phyloP scores from a whole-genome alignment of 257 asterid genomes.

The Coffea canephora region DNA sequence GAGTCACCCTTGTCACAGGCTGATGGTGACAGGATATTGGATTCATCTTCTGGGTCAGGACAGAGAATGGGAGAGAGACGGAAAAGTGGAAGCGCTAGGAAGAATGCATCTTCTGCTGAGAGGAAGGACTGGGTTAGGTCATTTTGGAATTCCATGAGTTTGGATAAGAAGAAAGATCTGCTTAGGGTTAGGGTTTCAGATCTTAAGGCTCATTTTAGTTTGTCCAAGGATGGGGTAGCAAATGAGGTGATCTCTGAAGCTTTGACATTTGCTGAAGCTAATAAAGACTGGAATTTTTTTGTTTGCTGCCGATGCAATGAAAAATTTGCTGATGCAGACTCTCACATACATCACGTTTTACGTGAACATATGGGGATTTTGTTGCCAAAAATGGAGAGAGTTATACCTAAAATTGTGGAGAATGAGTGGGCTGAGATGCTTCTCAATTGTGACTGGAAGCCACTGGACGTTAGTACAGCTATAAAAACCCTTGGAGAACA shows the following conservation, averaged over 20 bases:
- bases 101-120: conserved; percentile 55
- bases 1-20: conserved; percentile 36
- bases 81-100: conserved; percentile 54
- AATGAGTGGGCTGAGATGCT: conserved; percentile 89
- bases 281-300: conserved; percentile 65
- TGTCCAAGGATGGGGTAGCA: conserved; percentile 42
- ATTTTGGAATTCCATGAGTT: conserved; percentile 58
- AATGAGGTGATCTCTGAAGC: conserved; percentile 62
- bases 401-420: conserved; percentile 72
- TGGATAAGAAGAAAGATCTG: conserved; percentile 50
- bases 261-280: conserved; percentile 51
- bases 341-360: conserved; percentile 52
- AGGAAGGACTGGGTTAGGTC: conserved; percentile 61
- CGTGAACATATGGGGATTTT: conserved; percentile 67
- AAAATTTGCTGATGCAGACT: conserved; percentile 49
- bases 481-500: conserved; percentile 47
- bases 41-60: conserved; percentile 42
- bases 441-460: conserved; percentile 80
- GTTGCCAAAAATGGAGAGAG: conserved; percentile 69
- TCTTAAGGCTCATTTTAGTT: conserved; percentile 56
- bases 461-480: conserved; percentile 64
- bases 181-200: conserved; percentile 45
- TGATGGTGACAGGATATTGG: conserved; percentile 51
- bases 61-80: conserved; percentile 53
- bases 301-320: conserved; percentile 64